These are phyloP conservation scores for Trichoderma sp. DNA, from an alignment of 2,329 filamentous ascomycete species.

Conservation along the genomic window DNA sequence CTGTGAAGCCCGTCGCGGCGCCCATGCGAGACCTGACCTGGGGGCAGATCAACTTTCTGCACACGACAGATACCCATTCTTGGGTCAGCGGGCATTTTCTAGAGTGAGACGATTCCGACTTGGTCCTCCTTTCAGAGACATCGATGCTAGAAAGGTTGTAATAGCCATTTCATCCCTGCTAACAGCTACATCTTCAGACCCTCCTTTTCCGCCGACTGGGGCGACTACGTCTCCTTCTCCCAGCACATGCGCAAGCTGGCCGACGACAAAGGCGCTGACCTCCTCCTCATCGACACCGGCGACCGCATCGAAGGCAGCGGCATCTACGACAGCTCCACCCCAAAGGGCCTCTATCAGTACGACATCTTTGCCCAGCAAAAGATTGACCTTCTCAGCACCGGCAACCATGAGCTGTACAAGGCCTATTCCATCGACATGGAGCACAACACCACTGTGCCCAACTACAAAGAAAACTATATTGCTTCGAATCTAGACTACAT, in stretches of 20 bases:
- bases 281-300: conserved; percentile 93
- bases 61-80: conserved; percentile 93
- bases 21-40: conserved; percentile 83
- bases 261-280: conserved; percentile 75
- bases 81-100: conserved; percentile 93
- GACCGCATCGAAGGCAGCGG: conserved; percentile 94
- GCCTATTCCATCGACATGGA: conserved; percentile 75
- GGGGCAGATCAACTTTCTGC: conserved; percentile 96
- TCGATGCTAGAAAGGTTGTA: too few species aligned
- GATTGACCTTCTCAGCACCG: conserved; percentile 81
- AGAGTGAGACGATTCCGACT: conserved; percentile 60
- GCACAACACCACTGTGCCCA: conserved; percentile 76
- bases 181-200: conserved; percentile 54
- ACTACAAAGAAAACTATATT: conserved; percentile 78
- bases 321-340: conserved; percentile 84
- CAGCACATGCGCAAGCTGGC: conserved; percentile 77
- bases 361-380: conserved; percentile 82
- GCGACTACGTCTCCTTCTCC: conserved; percentile 94
- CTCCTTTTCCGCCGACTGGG: conserved; percentile 95
- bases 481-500: conserved; percentile 92
- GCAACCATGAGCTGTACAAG: conserved; percentile 95
- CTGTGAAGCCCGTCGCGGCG: conserved; percentile 73
- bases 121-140: too few species aligned
- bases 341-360: conserved; percentile 86
- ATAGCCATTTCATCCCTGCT: too few species aligned